Base-by-base conservation (phyloP, 129 eudicot genomes). In the Artemisia tridentata region DNA sequence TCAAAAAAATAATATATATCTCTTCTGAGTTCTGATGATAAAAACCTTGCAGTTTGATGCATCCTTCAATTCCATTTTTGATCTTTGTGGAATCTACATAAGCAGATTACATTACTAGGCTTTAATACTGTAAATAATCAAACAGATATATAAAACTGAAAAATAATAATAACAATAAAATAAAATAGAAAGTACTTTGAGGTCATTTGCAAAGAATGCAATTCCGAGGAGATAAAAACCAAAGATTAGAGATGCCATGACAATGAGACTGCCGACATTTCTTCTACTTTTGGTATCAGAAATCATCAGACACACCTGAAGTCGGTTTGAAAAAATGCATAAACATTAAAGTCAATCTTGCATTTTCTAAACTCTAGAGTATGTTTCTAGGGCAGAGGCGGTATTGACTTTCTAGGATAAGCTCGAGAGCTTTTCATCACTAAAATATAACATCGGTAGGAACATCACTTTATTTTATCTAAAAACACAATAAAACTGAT, bases 151-250 rank as follows among this genome's bases (percentile, higher is more conserved):
- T 7, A 5, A 34, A 34, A 34, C 9, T 34, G 31, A 3, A 38
- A n/a, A 71, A 72, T n/a, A n/a, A n/a, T n/a, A n/a, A n/a, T n/a
- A n/a, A n/a, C n/a, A n/a, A n/a, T 6, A 21, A 21, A 21, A 21
- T 21, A 23, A 23, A 23, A 1, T 23, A 3, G 14, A 8, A 27
- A 25, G 12, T 84, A 86, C 93, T 75, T 75, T 78, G 66, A 61
- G 81, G 67, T 90, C 86, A 70, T 77, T 79, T 50, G 80, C 80
- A 43, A 79, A 67, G 57, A 82, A 74, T 61, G 84, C 82, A 63
- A 75, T 81, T 52, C 95, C 80, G 38, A 80, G 52, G 63, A 84
- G 74, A 83, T 87, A 90, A 66, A 77, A 62, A 51, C 87, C 83
- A 20, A 83, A 83, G 62, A 84, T 21, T 63, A 90, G 73, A 60